phyloP scores from a whole-genome alignment of 2,329 filamentous ascomycete species.

The Elsinoe perseae region DNA sequence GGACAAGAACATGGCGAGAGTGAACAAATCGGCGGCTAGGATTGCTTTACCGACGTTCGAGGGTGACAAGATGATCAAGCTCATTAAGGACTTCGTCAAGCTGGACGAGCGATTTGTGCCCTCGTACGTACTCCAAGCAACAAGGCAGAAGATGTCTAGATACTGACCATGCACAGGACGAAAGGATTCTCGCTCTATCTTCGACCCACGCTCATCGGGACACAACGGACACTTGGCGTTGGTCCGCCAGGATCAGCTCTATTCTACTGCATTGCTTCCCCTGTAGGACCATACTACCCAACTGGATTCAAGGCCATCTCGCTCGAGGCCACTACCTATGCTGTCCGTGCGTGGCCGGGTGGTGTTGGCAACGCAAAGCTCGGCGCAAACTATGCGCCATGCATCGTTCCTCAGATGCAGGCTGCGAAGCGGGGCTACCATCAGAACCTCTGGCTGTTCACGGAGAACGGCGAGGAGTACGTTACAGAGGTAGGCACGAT shows the following conservation, averaged over 20 bases:
- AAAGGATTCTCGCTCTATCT: constrained; percentile 93
- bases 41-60: constrained; percentile 90
- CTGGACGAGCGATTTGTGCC: constrained; percentile 88
- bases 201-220: constrained; percentile 93
- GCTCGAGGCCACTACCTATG: constrained; percentile 92
- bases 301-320: constrained; percentile 97
- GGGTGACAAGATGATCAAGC: constrained; percentile 62
- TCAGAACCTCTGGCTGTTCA: constrained; percentile 97
- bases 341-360: constrained; percentile 93
- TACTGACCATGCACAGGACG: constrained; percentile 30
- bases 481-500: constrained; percentile 98
- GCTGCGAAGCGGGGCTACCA: constrained; percentile 88
- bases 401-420: constrained; percentile 91
- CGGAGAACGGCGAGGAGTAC: constrained; percentile 63
- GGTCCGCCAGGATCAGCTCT: constrained; percentile 85
- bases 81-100: constrained; percentile 72
- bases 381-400: constrained; percentile 98
- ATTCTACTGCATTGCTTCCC: constrained; percentile 89
- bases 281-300: constrained; percentile 95
- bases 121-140: constrained; percentile 42
- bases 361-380: constrained; percentile 98
- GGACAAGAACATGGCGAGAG: constrained; percentile 88
- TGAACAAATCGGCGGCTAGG: constrained; percentile 84
- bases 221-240: constrained; percentile 87
- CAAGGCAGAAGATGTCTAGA: not conserved